Percentiles rank a stretch among this genome's conserved stretches.
Evolutionary conservation across 495 filamentous ascomycete species (phyloP).

Genomic region (Hypoxylon fuscum): DNA sequence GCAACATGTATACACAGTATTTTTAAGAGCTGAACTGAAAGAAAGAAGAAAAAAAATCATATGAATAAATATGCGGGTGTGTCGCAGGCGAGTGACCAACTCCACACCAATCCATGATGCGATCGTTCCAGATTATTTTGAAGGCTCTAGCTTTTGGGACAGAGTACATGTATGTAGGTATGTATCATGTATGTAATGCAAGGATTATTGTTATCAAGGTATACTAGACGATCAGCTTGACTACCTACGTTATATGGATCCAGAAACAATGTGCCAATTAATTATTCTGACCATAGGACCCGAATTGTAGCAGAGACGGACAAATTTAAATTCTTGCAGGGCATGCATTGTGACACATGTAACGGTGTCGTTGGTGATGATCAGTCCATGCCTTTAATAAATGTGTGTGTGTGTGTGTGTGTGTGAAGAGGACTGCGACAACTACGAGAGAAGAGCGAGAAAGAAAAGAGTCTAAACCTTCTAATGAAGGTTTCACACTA

Average conservation of each 20-base stretch:
- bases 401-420: constrained; percentile 5
- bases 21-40: constrained; percentile 32
- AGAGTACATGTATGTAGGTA: neutral
- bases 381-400: constrained; percentile 19
- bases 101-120: constrained; percentile 30
- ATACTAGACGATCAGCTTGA: constrained; percentile 4
- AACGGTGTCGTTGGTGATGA: constrained; percentile 17
- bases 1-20: constrained; percentile 17
- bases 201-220: constrained; percentile 11
- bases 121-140: constrained; percentile 27
- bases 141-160: constrained; percentile 6
- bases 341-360: constrained; percentile 16
- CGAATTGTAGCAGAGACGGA: constrained; percentile 8
- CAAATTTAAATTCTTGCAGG: constrained; percentile 23
- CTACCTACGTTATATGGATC: neutral
- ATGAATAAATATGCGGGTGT: constrained; percentile 21
- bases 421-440: neutral
- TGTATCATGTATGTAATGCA: neutral
- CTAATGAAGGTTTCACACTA: constrained; percentile 7
- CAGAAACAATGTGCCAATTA: constrained; percentile 5
- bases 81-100: constrained; percentile 21
- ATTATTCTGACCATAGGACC: constrained; percentile 4
- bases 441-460: neutral
- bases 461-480: neutral
- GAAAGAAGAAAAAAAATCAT: constrained; percentile 22